Conservation (phyloP, 176 grass and related monocot species). For the Oropetium thomaeum region DNA sequence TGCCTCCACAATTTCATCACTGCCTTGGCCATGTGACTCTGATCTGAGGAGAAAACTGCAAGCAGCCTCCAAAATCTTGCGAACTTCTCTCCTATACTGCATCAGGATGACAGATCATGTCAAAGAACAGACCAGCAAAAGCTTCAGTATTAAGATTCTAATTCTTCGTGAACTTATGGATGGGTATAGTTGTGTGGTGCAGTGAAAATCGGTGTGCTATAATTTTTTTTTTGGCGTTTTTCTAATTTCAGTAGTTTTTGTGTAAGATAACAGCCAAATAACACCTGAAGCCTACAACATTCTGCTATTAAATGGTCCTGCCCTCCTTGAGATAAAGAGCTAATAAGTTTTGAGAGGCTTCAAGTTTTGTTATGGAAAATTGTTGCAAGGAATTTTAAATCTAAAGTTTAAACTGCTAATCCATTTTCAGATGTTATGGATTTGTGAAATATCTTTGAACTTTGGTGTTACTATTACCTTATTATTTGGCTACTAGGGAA, state of each 20-base stretch:
- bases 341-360: conserved; percentile 19
- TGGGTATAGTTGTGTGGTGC: conserved; percentile 15
- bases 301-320: conserved; percentile 11
- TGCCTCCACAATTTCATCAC: conserved; percentile 33
- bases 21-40: conserved; percentile 31
- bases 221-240: conserved; percentile 11
- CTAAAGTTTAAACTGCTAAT: background rate
- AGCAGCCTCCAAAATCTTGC: conserved; percentile 69
- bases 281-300: background rate
- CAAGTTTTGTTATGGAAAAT: conserved; percentile 10
- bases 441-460: conserved; percentile 3
- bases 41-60: conserved; percentile 49
- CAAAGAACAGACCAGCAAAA: conserved; percentile 35
- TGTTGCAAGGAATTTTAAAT: conserved; percentile 7
- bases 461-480: background rate
- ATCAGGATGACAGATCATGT: conserved; percentile 25
- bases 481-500: conserved; percentile 20
- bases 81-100: conserved; percentile 86
- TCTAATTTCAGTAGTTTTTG: background rate
- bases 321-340: background rate
- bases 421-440: conserved; percentile 4
- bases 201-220: conserved; percentile 16
- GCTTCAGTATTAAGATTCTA: conserved; percentile 4
- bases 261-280: background rate
- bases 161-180: conserved; percentile 9